Conservation (phyloP, 768 basidiomycete genomes). For the Tephrocybe sp. region DNA sequence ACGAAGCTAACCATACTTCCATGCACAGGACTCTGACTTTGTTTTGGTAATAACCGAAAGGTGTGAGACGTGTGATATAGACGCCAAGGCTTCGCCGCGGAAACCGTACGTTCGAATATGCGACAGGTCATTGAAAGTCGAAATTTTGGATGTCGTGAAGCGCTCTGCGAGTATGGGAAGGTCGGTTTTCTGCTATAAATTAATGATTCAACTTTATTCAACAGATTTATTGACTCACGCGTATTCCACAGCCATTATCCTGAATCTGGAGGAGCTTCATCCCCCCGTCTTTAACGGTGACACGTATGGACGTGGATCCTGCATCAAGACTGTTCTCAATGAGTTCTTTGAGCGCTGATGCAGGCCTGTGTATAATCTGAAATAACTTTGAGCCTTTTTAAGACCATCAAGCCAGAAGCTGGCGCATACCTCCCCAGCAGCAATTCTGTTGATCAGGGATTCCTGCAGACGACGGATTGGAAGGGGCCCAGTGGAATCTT, state of each 20-base stretch:
- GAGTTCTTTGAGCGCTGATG: constrained; percentile 94
- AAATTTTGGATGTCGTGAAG: constrained; percentile 94
- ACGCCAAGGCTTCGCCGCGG: constrained; percentile 94
- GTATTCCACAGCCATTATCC: constrained; percentile 95
- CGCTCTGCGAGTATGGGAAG: constrained; percentile 90
- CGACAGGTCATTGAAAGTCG: constrained; percentile 82
- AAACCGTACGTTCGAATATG: constrained; percentile 93
- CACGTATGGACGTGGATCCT: constrained; percentile 79
- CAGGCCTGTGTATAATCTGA: constrained; percentile 58
- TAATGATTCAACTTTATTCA: not conserved
- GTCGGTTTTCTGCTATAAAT: constrained; percentile 69
- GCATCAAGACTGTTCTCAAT: constrained; percentile 97
- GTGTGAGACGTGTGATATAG: constrained; percentile 92
- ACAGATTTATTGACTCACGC: constrained; percentile 45
- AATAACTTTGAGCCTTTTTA: constrained; percentile 2
- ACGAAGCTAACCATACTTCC: constrained; percentile 70
- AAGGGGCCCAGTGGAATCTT: constrained; percentile 39
- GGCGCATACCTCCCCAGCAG: constrained; percentile 63
- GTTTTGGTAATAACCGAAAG: constrained; percentile 92
- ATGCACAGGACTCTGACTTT: constrained; percentile 77
- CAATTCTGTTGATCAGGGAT: constrained; percentile 88
- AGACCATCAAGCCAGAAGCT: not conserved
- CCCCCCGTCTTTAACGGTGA: constrained; percentile 94
- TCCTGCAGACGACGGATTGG: constrained; percentile 80
- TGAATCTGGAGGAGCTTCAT: constrained; percentile 94